A percentile compares a stretch with the other conserved stretches of the same genome.
Conservation (phyloP, 805 yeast genomes). For the Millerozyma acaciae region DNA sequence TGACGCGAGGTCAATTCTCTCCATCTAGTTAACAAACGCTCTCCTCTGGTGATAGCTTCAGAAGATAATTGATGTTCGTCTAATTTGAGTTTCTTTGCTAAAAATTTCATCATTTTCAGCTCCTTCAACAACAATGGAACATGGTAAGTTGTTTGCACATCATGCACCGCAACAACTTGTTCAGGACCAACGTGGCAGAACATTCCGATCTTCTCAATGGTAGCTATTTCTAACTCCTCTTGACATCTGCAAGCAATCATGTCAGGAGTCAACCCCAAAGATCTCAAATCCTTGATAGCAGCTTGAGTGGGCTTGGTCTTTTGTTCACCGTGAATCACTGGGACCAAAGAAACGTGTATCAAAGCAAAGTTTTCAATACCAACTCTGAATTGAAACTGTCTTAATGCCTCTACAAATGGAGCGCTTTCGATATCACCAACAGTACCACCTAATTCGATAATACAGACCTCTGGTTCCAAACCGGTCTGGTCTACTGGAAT, state of each 20-base stretch:
- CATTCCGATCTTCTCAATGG: slow-evolving; percentile 97
- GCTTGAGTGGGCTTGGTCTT: slow-evolving; percentile 99
- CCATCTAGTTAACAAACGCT: slow-evolving; percentile 72
- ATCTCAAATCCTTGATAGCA: slow-evolving; percentile 94
- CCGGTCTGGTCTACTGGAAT: slow-evolving; percentile 91
- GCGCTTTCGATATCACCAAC: slow-evolving; percentile 99
- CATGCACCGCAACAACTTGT: slow-evolving; percentile 95
- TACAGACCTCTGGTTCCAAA: slow-evolving; percentile 90
- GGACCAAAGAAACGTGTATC: slow-evolving; percentile 94
- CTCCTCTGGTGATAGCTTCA: slow-evolving; percentile 64
- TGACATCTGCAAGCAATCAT: slow-evolving; percentile 98
- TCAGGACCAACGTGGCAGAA: slow-evolving; percentile 99
- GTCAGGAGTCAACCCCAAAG: slow-evolving; percentile 91
- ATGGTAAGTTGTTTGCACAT: slow-evolving; percentile 94
- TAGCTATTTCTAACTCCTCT: slow-evolving; percentile 70
- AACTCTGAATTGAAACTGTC: slow-evolving; percentile 98
- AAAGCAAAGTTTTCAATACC: slow-evolving; percentile 91
- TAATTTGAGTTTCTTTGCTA: slow-evolving; percentile 65
- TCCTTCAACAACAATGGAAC: slow-evolving; percentile 89
- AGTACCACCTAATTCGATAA: slow-evolving; percentile 97
- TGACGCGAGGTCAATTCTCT: slow-evolving; percentile 68
- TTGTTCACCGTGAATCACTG: slow-evolving; percentile 97
- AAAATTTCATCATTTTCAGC: slow-evolving; percentile 75
- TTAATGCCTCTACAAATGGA: slow-evolving; percentile 96
- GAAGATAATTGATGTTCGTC: slow-evolving; percentile 32